phyloP scores from a whole-genome alignment of 2,329 filamentous ascomycete species.

The Botrytis fabae region DNA sequence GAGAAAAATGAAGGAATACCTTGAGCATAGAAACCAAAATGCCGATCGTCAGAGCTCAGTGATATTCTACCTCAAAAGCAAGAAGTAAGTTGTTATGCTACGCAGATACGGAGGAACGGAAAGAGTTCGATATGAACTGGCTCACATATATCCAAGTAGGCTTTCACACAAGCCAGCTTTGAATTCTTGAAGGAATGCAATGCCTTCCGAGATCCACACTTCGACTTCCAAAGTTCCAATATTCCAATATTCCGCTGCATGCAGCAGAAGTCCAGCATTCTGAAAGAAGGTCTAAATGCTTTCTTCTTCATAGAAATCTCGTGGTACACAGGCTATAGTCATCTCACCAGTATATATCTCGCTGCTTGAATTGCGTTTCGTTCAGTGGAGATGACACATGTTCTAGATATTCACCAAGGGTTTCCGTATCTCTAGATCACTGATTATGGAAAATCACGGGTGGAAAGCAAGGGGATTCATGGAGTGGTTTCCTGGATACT shows the following conservation, averaged over 20 bases:
- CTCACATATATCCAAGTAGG: neutral
- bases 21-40: neutral
- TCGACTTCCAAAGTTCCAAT: neutral
- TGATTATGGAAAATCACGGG: neutral
- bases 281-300: neutral
- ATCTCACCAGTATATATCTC: neutral
- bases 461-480: neutral
- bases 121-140: rapidly evolving
- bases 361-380: neutral
- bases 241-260: neutral
- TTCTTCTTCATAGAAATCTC: neutral
- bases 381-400: neutral
- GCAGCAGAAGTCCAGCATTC: neutral
- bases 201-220: neutral
- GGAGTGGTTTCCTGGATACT: neutral
- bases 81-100: neutral
- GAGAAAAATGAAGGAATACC: neutral
- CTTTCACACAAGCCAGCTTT: neutral
- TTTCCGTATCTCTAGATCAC: rapidly evolving
- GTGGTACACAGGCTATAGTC: neutral
- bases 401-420: neutral
- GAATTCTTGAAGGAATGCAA: rapidly evolving
- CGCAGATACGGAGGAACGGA: neutral
- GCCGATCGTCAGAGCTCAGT: neutral
- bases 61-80: neutral